phyloP scores from a whole-genome alignment of 495 filamentous ascomycete species.

The Penicillium psychrofluorescens region DNA sequence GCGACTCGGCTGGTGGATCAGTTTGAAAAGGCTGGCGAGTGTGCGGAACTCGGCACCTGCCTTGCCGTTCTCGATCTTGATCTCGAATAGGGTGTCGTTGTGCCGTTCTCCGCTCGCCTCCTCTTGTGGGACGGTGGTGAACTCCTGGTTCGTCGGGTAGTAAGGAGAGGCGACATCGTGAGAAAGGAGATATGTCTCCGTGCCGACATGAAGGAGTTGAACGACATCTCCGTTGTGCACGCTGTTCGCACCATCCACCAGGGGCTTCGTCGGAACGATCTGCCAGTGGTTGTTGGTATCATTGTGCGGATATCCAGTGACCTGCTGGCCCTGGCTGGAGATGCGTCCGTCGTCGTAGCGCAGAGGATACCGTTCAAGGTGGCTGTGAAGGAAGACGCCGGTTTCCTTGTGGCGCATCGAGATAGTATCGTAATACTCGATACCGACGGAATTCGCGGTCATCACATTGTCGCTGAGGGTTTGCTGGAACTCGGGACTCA shows the following conservation, averaged over 20 bases:
- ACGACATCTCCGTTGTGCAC: constrained; percentile 84
- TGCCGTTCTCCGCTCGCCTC: constrained; percentile 69
- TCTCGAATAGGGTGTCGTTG: constrained; percentile 90
- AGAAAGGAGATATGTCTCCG: constrained; percentile 80
- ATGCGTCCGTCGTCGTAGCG: constrained; percentile 97
- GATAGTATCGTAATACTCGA: constrained; percentile 86
- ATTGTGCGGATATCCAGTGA: constrained; percentile 95
- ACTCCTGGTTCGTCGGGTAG: constrained; percentile 97
- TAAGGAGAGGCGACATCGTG: constrained; percentile 98
- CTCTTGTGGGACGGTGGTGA: constrained; percentile 72
- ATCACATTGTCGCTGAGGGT: constrained; percentile 91
- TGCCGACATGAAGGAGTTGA: constrained; percentile 80
- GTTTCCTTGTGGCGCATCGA: constrained; percentile 94
- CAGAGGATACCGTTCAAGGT: constrained; percentile 80
- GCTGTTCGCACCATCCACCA: constrained; percentile 47
- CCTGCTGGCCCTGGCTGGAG: constrained; percentile 95
- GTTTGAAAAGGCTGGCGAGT: constrained; percentile 85
- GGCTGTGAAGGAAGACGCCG: constrained; percentile 91
- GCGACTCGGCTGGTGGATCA: constrained; percentile 85
- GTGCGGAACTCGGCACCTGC: constrained; percentile 77
- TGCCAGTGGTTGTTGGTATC: constrained; percentile 99
- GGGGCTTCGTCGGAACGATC: constrained; percentile 60
- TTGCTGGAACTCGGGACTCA: constrained; percentile 97
- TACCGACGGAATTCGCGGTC: constrained; percentile 73
- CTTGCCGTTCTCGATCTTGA: constrained; percentile 85